These are phyloP conservation scores for Phytophthora podocarpi DNA, from an alignment of 352 stramenopile genomes.

Conservation along the genomic window DNA sequence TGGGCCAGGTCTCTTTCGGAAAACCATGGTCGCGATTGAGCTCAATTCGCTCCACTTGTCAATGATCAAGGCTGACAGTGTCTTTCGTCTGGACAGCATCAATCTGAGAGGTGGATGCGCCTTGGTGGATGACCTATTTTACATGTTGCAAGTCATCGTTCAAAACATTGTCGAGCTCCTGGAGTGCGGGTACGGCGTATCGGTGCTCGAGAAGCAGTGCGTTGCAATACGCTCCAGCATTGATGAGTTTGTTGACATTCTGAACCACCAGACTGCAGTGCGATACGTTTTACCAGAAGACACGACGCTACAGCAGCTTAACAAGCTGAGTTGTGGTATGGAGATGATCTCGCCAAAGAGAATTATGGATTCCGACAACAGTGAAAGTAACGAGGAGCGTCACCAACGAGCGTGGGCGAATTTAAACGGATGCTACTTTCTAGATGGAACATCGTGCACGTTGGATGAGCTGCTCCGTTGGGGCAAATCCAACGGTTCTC, in stretches of 20 bases:
- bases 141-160: conserved; percentile 29
- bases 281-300: conserved; percentile 6
- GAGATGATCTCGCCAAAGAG: conserved; percentile 7
- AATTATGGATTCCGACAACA: not conserved
- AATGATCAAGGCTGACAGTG: conserved; percentile 3
- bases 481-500: conserved; percentile 3
- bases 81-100: not conserved
- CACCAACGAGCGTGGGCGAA: conserved; percentile 21
- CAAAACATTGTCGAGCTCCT: conserved; percentile 16
- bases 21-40: conserved; percentile 42
- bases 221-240: conserved; percentile 9
- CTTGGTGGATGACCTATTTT: conserved; percentile 25
- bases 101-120: conserved; percentile 12
- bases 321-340: not conserved
- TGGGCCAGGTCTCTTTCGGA: conserved; percentile 38
- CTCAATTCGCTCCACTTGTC: conserved; percentile 21
- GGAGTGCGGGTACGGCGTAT: conserved; percentile 24
- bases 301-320: conserved; percentile 7
- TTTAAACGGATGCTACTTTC: conserved; percentile 20
- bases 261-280: conserved; percentile 15
- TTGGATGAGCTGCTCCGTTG: conserved; percentile 21
- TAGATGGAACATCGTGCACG: conserved; percentile 21
- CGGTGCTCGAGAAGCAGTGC: conserved; percentile 12
- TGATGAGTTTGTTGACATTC: conserved; percentile 19
- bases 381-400: conserved; percentile 20